These are phyloP conservation scores for Phaeodactylum tricornutum DNA, from an alignment of 108 stramenopile species.

Conservation along the genomic window DNA sequence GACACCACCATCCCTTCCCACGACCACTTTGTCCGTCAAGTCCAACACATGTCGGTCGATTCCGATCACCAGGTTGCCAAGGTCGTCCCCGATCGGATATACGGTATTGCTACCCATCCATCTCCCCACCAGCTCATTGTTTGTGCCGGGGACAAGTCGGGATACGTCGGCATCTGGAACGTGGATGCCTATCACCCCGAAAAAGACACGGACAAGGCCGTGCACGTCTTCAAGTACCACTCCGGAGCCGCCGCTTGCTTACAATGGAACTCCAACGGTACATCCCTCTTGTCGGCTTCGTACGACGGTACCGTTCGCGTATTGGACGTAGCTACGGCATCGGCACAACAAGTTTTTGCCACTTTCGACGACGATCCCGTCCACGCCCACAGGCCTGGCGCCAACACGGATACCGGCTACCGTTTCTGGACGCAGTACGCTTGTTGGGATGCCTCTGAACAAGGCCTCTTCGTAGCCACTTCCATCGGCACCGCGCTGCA, in stretches of 20 bases:
- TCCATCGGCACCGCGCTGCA: slow-evolving; percentile 63
- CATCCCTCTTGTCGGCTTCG: slow-evolving; percentile 40
- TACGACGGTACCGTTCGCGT: slow-evolving; percentile 72
- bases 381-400: slow-evolving; percentile 51
- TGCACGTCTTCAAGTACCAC: slow-evolving; percentile 55
- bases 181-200: slow-evolving; percentile 28
- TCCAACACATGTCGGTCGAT: slow-evolving; percentile 44
- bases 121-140: slow-evolving; percentile 39
- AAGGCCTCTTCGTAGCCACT: slow-evolving; percentile 69
- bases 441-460: slow-evolving; percentile 36
- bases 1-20: neutral
- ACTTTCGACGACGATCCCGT: slow-evolving; percentile 50
- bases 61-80: slow-evolving; percentile 53
- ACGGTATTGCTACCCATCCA: slow-evolving; percentile 57
- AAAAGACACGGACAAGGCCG: slow-evolving; percentile 15
- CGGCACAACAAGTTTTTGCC: slow-evolving; percentile 66
- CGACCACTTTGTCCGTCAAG: neutral
- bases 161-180: slow-evolving; percentile 70
- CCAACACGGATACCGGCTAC: slow-evolving; percentile 44
- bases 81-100: slow-evolving; percentile 70
- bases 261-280: slow-evolving; percentile 40
- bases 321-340: slow-evolving; percentile 45
- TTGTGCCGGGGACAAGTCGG: slow-evolving; percentile 62
- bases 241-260: slow-evolving; percentile 38
- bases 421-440: slow-evolving; percentile 58